Base-by-base conservation (phyloP, 2,329 filamentous ascomycete genomes). In the Penicillium decumbens region DNA sequence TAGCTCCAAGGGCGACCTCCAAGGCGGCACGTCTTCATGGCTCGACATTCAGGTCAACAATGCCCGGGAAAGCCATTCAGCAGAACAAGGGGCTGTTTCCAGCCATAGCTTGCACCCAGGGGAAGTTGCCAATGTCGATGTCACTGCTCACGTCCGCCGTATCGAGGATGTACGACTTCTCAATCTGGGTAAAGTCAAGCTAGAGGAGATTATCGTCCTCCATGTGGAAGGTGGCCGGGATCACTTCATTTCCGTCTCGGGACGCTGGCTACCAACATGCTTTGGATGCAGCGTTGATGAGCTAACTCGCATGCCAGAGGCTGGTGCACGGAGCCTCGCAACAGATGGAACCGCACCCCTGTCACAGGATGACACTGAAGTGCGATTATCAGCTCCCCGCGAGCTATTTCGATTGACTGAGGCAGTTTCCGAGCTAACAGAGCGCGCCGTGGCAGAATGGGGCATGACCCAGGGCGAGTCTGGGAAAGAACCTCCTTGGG, bases 331-430 rank as follows among this genome's bases (percentile, higher is more conserved):
- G 4, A 87, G 87, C 49, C 76, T 89, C 18, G 72, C 58, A 6
- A 50, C 45, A 27, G 42, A 51, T 5, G 55, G 49, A 67, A 47
- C 65, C 5, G 39, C 57, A 1, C 54, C 65, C 2, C 60, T 65
- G 6, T 73, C 74, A 12, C 68, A 64, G 29, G 56, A 48, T 3
- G 55, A 64, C 6, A 58, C 71, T 3, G 77, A 76, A 2, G 73
- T 63, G 57, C 66, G 81, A 78, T 85, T 86, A 65, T 92, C 90
- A 9, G 90, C 90, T 1, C 92, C 93, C 0, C 84, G 88, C 53
- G 92, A 96, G 68, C 77, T 97, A 7, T 95, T 95, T 71, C 85
- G 85, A 65, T 80, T 98, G 62, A 96, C 90, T 4, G 89, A 95
- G 67, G 82, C 84, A 9, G 79, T 95, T 68, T 80, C 83, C 63